phyloP scores from a whole-genome alignment of 805 yeast species.

The Lipomyces starkeyi region DNA sequence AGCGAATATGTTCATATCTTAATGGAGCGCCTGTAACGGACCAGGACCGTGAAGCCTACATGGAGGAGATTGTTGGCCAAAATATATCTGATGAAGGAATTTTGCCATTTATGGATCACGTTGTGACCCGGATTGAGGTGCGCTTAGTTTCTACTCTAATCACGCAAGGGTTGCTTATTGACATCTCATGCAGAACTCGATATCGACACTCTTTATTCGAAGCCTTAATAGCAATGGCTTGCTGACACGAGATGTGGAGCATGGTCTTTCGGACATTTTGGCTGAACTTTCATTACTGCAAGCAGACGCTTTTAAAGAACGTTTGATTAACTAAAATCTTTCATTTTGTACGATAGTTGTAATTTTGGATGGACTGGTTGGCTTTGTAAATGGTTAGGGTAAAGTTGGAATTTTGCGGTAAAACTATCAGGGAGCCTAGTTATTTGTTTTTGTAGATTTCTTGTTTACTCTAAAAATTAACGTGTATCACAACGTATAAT shows the following conservation, averaged over 20 bases:
- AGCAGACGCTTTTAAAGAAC: background rate
- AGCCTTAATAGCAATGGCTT: conserved; percentile 7
- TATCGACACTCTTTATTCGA: conserved; percentile 42
- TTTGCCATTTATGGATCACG: conserved; percentile 43
- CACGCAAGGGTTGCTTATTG: background rate
- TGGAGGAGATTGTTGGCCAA: conserved; percentile 20
- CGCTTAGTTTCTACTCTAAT: background rate
- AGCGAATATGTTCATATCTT: conserved; percentile 31
- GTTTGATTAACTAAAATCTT: background rate
- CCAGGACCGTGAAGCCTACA: conserved; percentile 17
- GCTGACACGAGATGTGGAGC: background rate
- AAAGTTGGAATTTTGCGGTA: background rate
- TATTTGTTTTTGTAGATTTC: background rate
- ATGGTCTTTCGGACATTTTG: background rate
- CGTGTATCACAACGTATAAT: no score
- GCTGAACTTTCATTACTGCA: conserved; percentile 4
- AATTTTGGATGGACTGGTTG: background rate
- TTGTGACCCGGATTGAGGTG: conserved; percentile 44
- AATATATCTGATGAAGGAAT: conserved; percentile 29
- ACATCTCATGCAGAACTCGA: conserved; percentile 39
- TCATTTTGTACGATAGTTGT: background rate
- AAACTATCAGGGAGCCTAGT: background rate
- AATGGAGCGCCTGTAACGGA: conserved; percentile 26
- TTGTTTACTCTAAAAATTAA: background rate
- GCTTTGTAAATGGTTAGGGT: background rate